phyloP scores from a whole-genome alignment of 169 alveolate genomes.

The Plasmodium chabaudi region DNA sequence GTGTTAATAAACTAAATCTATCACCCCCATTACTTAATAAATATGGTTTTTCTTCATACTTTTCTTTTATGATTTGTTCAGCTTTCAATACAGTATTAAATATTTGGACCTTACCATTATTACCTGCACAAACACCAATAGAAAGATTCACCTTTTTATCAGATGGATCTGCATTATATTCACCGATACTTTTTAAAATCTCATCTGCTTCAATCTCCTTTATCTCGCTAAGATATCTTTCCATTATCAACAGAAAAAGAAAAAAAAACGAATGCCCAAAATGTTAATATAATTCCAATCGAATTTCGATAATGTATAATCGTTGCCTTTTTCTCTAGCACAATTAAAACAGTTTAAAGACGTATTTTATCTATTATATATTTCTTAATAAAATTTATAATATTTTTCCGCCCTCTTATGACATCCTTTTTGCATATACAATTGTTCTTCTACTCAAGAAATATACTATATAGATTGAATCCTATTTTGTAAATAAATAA shows the following conservation, averaged over 20 bases:
- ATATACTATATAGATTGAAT: too few species aligned
- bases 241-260: slow-evolving; percentile 4
- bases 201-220: slow-evolving; percentile 29
- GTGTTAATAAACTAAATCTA: slow-evolving; percentile 81
- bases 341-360: too few species aligned
- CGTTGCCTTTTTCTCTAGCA: too few species aligned
- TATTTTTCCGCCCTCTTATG: too few species aligned
- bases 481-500: too few species aligned
- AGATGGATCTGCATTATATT: slow-evolving; percentile 16
- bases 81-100: slow-evolving; percentile 88
- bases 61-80: slow-evolving; percentile 83
- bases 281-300: too few species aligned
- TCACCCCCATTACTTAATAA: slow-evolving; percentile 90
- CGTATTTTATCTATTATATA: too few species aligned
- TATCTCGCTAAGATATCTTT: slow-evolving; percentile 1
- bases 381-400: too few species aligned
- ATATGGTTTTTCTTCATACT: slow-evolving; percentile 87
- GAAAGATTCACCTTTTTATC: slow-evolving; percentile 88
- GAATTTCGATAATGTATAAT: too few species aligned
- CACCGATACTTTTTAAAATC: slow-evolving; percentile 31
- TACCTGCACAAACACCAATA: slow-evolving; percentile 90
- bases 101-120: slow-evolving; percentile 85
- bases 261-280: neutral
- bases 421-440: too few species aligned
- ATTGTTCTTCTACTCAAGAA: too few species aligned